phyloP scores from a whole-genome alignment of 805 yeast genomes.

The Spathaspora boniae region DNA sequence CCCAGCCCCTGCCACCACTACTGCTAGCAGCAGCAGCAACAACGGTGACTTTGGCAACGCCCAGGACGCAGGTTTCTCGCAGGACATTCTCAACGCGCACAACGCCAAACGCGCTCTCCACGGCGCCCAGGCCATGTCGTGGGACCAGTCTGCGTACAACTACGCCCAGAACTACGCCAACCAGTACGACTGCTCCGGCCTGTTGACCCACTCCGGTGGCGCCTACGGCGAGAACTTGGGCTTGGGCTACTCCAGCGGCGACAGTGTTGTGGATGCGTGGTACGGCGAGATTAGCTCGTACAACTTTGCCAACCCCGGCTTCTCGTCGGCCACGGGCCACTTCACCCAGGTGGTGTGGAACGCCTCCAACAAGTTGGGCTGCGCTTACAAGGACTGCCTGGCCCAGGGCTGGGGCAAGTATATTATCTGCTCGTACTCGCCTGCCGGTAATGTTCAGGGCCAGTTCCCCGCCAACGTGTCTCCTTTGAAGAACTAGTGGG shows the following conservation, averaged over 20 bases:
- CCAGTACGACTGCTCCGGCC: conserved; percentile 46
- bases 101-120: conserved; percentile 56
- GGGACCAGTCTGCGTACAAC: conserved; percentile 52
- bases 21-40: conserved; percentile 4
- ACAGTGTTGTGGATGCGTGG: conserved; percentile 37
- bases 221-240: conserved; percentile 41
- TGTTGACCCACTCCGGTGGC: conserved; percentile 36
- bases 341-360: conserved; percentile 82
- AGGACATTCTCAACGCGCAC: conserved; percentile 54
- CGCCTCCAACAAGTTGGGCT: conserved; percentile 58
- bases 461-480: conserved; percentile 20
- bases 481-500: conserved; percentile 1
- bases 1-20: conserved; percentile 9
- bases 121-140: conserved; percentile 46
- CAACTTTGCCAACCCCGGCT: conserved; percentile 25
- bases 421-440: conserved; percentile 69
- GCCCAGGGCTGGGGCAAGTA: conserved; percentile 48
- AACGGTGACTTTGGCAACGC: conserved; percentile 9
- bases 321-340: conserved; percentile 50
- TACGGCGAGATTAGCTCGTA: conserved; percentile 34
- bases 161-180: conserved; percentile 50
- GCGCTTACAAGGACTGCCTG: conserved; percentile 63
- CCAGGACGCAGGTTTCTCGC: conserved; percentile 31
- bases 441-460: conserved; percentile 69
- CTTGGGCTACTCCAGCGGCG: conserved; percentile 30